phyloP scores from a whole-genome alignment of 2,329 filamentous ascomycete species.

The Colletotrichum liriopes region DNA sequence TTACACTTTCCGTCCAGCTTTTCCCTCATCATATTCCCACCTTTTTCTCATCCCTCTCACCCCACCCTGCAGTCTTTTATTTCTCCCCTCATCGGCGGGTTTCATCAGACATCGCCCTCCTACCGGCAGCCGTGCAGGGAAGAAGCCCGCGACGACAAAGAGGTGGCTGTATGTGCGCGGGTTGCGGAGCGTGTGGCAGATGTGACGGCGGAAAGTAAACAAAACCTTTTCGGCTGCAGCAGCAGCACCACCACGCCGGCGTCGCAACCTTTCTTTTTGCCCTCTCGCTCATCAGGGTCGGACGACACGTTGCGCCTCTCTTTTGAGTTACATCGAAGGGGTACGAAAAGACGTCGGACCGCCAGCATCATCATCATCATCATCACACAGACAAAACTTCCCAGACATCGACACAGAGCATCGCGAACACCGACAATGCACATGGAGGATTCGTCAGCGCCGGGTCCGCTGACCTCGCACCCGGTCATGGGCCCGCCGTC shows the following conservation, averaged over 20 bases:
- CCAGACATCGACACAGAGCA: background rate
- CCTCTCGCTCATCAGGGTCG: conserved; percentile 5
- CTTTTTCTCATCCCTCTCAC: background rate
- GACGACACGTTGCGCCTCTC: background rate
- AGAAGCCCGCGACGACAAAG: conserved; percentile 33
- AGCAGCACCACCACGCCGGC: conserved; percentile 16
- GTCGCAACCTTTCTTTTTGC: background rate
- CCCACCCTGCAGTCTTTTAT: background rate
- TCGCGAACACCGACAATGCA: conserved; percentile 19
- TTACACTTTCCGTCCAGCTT: background rate
- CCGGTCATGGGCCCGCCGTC: conserved; percentile 30
- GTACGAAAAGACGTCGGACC: background rate
- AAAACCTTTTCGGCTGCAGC: conserved; percentile 30
- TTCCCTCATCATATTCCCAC: conserved; percentile 3
- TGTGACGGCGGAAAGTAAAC: conserved; percentile 38
- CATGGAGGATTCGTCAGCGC: conserved; percentile 27
- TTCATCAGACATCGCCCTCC: background rate
- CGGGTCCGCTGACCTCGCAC: conserved; percentile 43
- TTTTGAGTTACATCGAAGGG: background rate
- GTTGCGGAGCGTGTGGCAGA: conserved; percentile 18
- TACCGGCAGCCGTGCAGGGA: conserved; percentile 20
- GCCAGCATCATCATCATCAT: background rate
- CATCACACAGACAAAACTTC: background rate
- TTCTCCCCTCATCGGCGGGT: background rate
- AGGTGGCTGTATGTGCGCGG: conserved; percentile 23